Evolutionary conservation across 23 red algal genomes (phyloP), one percentile per base, ranked within the genome.

Genomic region (Gracilaria gracilis): DNA sequence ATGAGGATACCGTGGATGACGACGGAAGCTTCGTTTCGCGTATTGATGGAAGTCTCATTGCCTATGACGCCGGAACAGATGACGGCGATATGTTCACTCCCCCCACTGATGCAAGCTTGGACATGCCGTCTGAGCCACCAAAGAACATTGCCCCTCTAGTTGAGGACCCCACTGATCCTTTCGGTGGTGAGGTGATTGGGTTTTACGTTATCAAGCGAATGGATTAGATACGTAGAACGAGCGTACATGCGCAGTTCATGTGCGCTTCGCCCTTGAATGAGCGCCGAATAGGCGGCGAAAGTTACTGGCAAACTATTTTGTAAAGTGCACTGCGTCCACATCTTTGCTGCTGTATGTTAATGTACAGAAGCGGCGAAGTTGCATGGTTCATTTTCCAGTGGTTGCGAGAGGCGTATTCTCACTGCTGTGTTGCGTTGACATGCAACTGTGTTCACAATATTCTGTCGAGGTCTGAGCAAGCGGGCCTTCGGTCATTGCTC

Each of bases 11-110:
- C 7, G 23, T 79, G 46, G 40, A 28, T 23, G 32, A 29, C 50
- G 21, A 54, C 23, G 39, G 85, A 42, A 58, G 23, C 20, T 89
- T 89, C 40, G 16, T 76, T 14, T 35, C 46, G 9, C 53, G 69
- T 2, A 57, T 78, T n/a, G 53, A 1, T 75, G 85, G 85, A 29
- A 61, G 38, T 61, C 54, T 89, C 21, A 61, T 79, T 31, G 85
- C 85, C 1, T 89, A 89, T 38, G 85, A 89, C 42, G 85, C 85
- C 5, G 85, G 85, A 53, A 67, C 59, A 42, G 85, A 89, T 89
- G 51, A 61, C 46, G 85, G 85, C 0, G 53, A 36, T 11, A 58
- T 76, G 47, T 89, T 89, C 73, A 89, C 85, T 12, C 50, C 48
- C 8, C 69, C 85, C 32, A 31, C 16, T 42, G 85, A 89, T 64